Evolutionary conservation across 1,284 basidiomycete genomes (phyloP).

Genomic region (Ceratobasidium sp.): DNA sequence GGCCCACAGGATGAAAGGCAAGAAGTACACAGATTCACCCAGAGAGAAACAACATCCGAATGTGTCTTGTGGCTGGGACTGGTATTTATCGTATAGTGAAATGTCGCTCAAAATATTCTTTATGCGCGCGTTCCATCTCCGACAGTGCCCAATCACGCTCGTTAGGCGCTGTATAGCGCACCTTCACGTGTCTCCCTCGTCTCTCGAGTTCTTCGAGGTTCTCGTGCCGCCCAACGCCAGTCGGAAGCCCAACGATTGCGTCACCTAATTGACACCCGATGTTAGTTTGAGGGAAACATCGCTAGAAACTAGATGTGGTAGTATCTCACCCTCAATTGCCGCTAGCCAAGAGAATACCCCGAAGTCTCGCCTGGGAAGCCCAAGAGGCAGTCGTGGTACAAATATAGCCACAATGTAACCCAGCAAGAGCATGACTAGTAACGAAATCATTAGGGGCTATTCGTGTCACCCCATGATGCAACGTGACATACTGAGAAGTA

Average conservation of each 20-base stretch:
- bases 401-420: slow-evolving; percentile 43
- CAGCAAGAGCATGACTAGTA: slow-evolving; percentile 33
- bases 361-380: slow-evolving; percentile 42
- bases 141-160: slow-evolving; percentile 27
- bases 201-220: slow-evolving; percentile 33
- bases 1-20: neutral
- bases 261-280: neutral
- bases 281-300: neutral
- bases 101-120: slow-evolving; percentile 40
- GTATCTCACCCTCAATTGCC: slow-evolving; percentile 27
- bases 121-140: slow-evolving; percentile 35
- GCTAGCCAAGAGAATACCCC: slow-evolving; percentile 44
- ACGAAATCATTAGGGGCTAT: neutral
- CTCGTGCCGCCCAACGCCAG: slow-evolving; percentile 37
- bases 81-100: slow-evolving; percentile 1
- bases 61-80: neutral
- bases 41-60: neutral
- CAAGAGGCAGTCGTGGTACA: slow-evolving; percentile 38
- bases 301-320: too few relatives aligned
- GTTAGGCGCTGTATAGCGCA: slow-evolving; percentile 25
- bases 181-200: slow-evolving; percentile 31
- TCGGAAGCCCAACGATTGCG: slow-evolving; percentile 37
- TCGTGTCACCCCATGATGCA: neutral
- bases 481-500: slow-evolving; percentile 18
- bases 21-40: neutral